Base-by-base conservation (phyloP, 331 rosid genomes). In the Arachis monticola region DNA sequence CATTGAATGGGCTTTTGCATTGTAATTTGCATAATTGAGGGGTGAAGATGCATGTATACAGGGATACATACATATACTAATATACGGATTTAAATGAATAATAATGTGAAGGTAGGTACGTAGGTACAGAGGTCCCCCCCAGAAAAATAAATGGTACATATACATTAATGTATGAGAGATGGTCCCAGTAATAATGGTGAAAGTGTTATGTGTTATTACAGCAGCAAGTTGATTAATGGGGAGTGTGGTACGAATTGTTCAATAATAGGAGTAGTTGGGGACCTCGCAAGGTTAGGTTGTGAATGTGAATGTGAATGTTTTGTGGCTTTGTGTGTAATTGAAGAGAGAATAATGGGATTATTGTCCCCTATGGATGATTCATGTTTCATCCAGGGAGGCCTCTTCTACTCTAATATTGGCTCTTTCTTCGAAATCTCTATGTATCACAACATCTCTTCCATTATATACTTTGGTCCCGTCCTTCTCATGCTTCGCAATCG, bases 331-430 rank as follows among this genome's bases (percentile, higher is more conserved):
- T 69, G 78, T 60, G 59, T 40, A 61, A 70, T 35, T 77, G 83
- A 77, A 72, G 75, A 75, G 72, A 81, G 79, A 53, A 72, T 75
- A 73, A 17, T 60, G 77, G 40, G 40, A 35, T 35, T 35, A 8
- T 63, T 85, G 92, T 85, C 81, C 81, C 93, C 90, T 75, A 32
- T 68, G 51, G 48, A 60, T 57, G 74, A 79, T 65, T 72, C 90
- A 86, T 91, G 96, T 91, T 80, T 85, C 92, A 53, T 86, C 50
- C 60, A 73, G 72, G 93, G 96, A 88, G 81, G 78, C 93, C 83
- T 83, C 55, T 69, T 32, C 4, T 35, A 64, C 59, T 7, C 59
- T 7, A 31, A 53, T 14, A 35, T 13, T 41, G 74, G 73, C 82
- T 45, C 79, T 65, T 77, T 69, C 67, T 46, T 63, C 74, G 35